Base-by-base conservation (phyloP, 345 rosid species). In the Brassica napus region DNA sequence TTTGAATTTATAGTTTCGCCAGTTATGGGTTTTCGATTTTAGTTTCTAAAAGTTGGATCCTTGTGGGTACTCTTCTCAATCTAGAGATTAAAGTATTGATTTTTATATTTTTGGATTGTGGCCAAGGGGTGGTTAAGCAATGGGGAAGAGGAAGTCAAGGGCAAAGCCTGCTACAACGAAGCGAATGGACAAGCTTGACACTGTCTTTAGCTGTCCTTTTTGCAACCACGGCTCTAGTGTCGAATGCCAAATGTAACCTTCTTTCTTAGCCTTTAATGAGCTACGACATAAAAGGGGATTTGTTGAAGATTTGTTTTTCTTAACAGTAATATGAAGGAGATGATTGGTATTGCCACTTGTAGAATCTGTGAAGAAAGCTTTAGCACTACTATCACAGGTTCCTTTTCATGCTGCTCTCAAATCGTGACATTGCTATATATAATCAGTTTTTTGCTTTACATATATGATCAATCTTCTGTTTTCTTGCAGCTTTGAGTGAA, bases 91-190 rank as follows among this genome's bases (percentile, higher is more conserved):
- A 68, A 37, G 9, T 54, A 54, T 15, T 15, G 23, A 15, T 18
- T 18, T 55, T 55, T 55, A 12, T 47, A 9, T 47, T 44, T 49
- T 14, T 49, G 15, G 5, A 4, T 47, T 49, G 59, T 54, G 59
- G 26, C 21, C 8, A 52, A 21, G 1, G 23, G 23, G 21, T 35
- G n/a, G 1, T 64, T 66, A 58, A 82, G 49, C 72, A 31, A 95
- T 95, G 99, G 99, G 99, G 57, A 95, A 93, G 87, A 91, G 99
- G 86, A 92, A 94, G 83, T 92, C 98, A 7, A 89, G 89, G 69
- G 97, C 97, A 39, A 94, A 94, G 94, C 97, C 98, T 11, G 90
- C 98, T 15, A 89, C 98, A 2, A 91, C 88, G 75, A 95, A 95
- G 87, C 79, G 97, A 52, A 93, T 84, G 92, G 98, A 93, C 84